These are phyloP conservation scores for Hymenotorrendiella dingleyae DNA, from an alignment of 2,329 filamentous ascomycete species.

Conservation along the genomic window DNA sequence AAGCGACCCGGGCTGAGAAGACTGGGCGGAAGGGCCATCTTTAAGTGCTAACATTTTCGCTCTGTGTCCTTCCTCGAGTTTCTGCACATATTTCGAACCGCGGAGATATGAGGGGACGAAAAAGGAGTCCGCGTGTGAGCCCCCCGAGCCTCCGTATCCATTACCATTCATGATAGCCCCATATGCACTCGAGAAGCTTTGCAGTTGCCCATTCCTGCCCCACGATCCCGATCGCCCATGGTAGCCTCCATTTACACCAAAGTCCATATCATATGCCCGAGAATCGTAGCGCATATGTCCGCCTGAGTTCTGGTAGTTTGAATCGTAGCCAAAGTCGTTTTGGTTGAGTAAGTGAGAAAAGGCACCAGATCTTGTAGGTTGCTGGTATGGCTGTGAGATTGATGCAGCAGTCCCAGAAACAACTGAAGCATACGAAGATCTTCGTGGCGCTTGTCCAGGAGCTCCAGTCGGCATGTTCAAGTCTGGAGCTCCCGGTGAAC, in stretches of 20 bases:
- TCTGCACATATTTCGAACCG: constrained; percentile 71
- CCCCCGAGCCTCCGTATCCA: constrained; percentile 19
- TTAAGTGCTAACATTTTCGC: constrained; percentile 48
- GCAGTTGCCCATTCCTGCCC: constrained; percentile 26
- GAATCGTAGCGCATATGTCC: constrained; percentile 22
- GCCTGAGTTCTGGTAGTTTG: constrained; percentile 17
- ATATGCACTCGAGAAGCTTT: constrained; percentile 31
- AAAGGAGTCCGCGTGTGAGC: constrained; percentile 42
- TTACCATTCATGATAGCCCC: constrained; percentile 25
- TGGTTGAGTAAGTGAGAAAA: constrained; percentile 28
- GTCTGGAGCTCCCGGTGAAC: constrained; percentile 27
- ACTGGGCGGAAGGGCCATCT: constrained; percentile 35
- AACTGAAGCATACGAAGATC: constrained; percentile 58
- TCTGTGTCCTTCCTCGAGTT: constrained; percentile 64
- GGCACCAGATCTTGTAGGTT: constrained; percentile 26
- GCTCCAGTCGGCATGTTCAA: constrained; percentile 31
- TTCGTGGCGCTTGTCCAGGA: constrained; percentile 38
- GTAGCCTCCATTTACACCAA: constrained; percentile 19
- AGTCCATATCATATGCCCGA: constrained; percentile 25
- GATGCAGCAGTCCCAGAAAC: constrained; percentile 43
- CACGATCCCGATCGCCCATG: constrained; percentile 24
- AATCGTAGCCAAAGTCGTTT: constrained; percentile 24
- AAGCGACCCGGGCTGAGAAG: constrained; percentile 40
- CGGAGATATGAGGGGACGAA: constrained; percentile 81
- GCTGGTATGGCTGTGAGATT: constrained; percentile 19